Conservation (phyloP, 2,329 filamentous ascomycete species). For the Alternaria metachromatica region DNA sequence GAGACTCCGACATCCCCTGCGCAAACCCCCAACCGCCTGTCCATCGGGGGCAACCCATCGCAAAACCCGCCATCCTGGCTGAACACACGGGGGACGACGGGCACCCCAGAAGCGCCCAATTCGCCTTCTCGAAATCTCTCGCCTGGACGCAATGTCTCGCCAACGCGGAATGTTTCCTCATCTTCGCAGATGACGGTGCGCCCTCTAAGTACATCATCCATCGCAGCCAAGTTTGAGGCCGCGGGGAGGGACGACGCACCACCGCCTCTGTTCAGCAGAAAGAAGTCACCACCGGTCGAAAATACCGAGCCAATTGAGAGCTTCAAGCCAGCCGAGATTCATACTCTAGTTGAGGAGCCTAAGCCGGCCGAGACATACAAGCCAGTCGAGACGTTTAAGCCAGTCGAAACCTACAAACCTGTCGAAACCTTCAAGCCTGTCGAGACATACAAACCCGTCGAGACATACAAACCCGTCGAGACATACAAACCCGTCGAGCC, state of each 20-base stretch:
- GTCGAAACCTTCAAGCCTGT: not conserved
- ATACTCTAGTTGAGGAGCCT: not conserved
- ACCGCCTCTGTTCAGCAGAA: conserved; percentile 20
- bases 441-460: not conserved
- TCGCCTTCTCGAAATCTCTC: conserved; percentile 40
- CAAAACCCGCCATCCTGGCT: conserved; percentile 46
- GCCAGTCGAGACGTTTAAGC: not conserved
- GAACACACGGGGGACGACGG: conserved; percentile 38
- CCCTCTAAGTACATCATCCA: conserved; percentile 39
- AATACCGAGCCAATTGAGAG: conserved; percentile 4
- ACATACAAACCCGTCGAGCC: conserved; percentile 52
- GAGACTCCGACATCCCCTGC: conserved; percentile 35
- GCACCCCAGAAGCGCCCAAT: conserved; percentile 35
- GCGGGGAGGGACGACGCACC: conserved; percentile 41
- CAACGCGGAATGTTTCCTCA: conserved; percentile 28
- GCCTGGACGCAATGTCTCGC: conserved; percentile 34
- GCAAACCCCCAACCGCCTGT: conserved; percentile 38
- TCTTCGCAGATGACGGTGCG: conserved; percentile 30
- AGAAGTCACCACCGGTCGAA: conserved; percentile 6
- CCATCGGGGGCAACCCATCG: conserved; percentile 44
- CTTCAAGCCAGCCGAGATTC: not conserved
- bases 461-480: conserved; percentile 1
- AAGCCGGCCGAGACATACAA: conserved; percentile 7
- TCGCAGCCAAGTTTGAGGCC: conserved; percentile 47
- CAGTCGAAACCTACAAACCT: not conserved